These are phyloP conservation scores for Trametes cinnabarina DNA, from an alignment of 768 basidiomycete genomes.

Conservation along the genomic window DNA sequence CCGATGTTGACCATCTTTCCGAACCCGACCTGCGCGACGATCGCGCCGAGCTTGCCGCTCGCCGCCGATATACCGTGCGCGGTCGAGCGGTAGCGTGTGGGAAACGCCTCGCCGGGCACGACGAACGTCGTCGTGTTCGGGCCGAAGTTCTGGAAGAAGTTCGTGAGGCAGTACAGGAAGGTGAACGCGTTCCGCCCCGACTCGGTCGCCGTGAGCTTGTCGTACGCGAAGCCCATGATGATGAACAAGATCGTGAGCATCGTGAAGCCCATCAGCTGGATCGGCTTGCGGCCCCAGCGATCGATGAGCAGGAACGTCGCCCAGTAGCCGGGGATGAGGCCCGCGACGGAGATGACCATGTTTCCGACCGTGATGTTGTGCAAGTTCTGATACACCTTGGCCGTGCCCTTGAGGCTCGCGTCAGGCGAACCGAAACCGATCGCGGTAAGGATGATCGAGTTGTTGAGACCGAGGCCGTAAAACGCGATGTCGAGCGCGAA, in stretches of 20 bases:
- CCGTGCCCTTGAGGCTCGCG: conserved; percentile 30
- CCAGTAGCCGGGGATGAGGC: conserved; percentile 83
- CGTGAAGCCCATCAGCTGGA: conserved; percentile 38
- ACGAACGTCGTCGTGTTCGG: conserved; percentile 45
- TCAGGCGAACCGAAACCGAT: conserved; percentile 67
- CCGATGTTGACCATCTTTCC: conserved; percentile 47
- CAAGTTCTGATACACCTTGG: conserved; percentile 54
- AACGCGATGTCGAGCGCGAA: conserved; percentile 90
- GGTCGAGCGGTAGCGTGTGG: conserved; percentile 43
- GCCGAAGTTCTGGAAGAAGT: conserved; percentile 46
- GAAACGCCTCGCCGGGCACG: conserved; percentile 45
- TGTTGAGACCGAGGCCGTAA: conserved; percentile 87
- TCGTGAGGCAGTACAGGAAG: conserved; percentile 60
- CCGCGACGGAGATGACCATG: conserved; percentile 70
- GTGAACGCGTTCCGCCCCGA: conserved; percentile 59
- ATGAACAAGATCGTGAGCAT: conserved; percentile 33
- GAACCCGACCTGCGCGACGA: conserved; percentile 40
- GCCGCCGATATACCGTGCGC: conserved; percentile 47
- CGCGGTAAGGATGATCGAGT: conserved; percentile 65
- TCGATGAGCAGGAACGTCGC: conserved; percentile 65
- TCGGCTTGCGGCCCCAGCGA: conserved; percentile 74
- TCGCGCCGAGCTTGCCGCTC: conserved; percentile 44
- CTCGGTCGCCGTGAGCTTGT: conserved; percentile 48
- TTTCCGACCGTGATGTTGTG: conserved; percentile 71
- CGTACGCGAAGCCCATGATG: conserved; percentile 57